Percentiles rank a stretch among this genome's conserved stretches.
Conservation (phyloP, 148 eudicot species). For the Oxyria digyna region DNA sequence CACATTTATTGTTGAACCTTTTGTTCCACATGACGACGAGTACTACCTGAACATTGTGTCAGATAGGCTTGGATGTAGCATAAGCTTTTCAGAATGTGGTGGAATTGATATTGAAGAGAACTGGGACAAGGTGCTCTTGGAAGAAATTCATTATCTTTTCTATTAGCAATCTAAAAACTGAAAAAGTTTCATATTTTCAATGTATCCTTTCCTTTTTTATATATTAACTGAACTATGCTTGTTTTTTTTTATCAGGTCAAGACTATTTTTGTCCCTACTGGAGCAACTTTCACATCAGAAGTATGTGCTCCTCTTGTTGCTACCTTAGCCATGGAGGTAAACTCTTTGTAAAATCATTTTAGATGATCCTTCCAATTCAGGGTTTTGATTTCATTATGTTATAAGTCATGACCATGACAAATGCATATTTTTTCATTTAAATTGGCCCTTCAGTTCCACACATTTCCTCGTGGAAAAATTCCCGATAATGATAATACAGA, state of each 20-base stretch:
- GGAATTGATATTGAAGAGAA: slow-evolving; percentile 99
- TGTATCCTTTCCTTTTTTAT: background rate
- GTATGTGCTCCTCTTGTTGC: slow-evolving; percentile 93
- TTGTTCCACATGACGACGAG: slow-evolving; percentile 85
- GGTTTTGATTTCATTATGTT: background rate
- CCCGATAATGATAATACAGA: background rate
- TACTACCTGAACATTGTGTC: slow-evolving; percentile 85
- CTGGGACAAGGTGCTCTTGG: slow-evolving; percentile 83
- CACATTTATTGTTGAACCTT: slow-evolving; percentile 93
- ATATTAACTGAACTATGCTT: background rate
- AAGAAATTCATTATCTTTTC: background rate
- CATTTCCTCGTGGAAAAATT: background rate
- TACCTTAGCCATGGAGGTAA: slow-evolving; percentile 94
- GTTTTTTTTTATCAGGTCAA: slow-evolving; percentile 54
- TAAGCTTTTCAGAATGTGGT: slow-evolving; percentile 99
- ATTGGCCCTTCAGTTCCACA: background rate
- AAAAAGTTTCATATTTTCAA: background rate
- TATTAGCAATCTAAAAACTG: background rate
- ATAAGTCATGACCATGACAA: background rate
- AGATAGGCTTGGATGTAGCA: slow-evolving; percentile 80
- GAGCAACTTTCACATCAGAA: slow-evolving; percentile 62
- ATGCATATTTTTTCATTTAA: background rate
- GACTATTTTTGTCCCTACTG: slow-evolving; percentile 77
- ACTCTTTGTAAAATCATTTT: background rate
- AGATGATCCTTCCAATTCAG: background rate